Evolutionary conservation across 139 green algal genomes (phyloP).

Genomic region (Limnomonas spitsbergensis): DNA sequence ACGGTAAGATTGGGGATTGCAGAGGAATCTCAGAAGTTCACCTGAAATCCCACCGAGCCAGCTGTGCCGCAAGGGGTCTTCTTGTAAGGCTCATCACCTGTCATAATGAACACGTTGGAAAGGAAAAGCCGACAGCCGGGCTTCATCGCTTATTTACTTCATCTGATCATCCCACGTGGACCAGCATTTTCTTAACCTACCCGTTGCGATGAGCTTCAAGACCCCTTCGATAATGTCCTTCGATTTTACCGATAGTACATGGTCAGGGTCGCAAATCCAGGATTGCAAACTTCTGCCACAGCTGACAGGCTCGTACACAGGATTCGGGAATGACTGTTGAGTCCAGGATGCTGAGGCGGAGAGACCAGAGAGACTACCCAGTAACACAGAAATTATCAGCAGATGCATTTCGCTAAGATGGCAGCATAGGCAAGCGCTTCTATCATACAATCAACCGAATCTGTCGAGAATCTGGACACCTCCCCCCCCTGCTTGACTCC

Average conservation of each 20-base stretch:
- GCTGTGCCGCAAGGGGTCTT: constrained; percentile 8
- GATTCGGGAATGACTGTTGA: neutral
- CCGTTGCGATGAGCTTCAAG: neutral
- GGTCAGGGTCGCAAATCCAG: constrained; percentile 4
- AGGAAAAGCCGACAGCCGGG: no score
- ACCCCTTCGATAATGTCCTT: neutral
- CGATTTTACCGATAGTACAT: neutral
- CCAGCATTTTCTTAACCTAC: no score
- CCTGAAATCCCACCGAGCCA: constrained; percentile 22
- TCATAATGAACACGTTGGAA: neutral
- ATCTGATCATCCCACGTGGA: neutral
- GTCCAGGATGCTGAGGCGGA: neutral
- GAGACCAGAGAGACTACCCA: no score
- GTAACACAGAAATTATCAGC: no score
- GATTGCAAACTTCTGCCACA: neutral
- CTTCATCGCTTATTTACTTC: no score
- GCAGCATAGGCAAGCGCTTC: no score
- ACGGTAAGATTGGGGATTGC: no score
- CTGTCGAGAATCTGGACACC: no score
- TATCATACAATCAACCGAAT: no score
- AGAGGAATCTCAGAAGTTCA: constrained; percentile 25
- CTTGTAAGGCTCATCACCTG: constrained; percentile 42
- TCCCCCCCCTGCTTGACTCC: no score
- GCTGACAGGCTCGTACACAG: neutral
- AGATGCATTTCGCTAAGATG: no score